Conservation (phyloP, 148 eudicot genomes). For the Euryodendron excelsum region DNA sequence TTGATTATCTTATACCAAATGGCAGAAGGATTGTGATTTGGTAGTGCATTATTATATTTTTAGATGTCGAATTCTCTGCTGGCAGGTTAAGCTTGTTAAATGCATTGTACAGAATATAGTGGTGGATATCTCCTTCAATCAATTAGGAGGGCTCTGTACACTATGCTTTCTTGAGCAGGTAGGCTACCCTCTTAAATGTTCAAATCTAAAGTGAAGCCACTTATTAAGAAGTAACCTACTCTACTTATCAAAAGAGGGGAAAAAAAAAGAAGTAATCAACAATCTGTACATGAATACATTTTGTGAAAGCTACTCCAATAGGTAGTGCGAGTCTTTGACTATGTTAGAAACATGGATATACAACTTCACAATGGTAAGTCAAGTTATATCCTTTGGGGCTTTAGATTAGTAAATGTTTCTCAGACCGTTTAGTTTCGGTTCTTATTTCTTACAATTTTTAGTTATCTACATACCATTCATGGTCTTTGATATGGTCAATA, state of each 20-base stretch:
- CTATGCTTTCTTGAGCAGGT: slow-evolving; percentile 97
- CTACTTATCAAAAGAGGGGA: background rate
- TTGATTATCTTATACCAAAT: background rate
- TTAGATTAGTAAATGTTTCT: background rate
- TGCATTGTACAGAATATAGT: slow-evolving; percentile 92
- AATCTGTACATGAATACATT: background rate
- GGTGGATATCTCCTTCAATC: slow-evolving; percentile 94
- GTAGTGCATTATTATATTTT: background rate
- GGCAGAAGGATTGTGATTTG: background rate
- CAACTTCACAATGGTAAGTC: background rate
- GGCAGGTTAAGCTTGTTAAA: slow-evolving; percentile 96
- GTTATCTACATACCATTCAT: background rate
- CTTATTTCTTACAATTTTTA: background rate
- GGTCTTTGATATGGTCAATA: background rate
- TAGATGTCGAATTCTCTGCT: slow-evolving; percentile 23
- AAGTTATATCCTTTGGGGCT: background rate
- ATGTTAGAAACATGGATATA: background rate
- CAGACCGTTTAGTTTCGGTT: background rate
- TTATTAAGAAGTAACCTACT: background rate
- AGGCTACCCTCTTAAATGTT: slow-evolving; percentile 15
- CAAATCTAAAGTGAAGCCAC: background rate
- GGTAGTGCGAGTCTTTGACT: background rate
- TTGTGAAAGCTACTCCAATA: background rate
- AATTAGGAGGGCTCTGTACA: slow-evolving; percentile 87
- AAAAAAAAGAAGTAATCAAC: background rate